Conservation (phyloP, 1,139 yeast genomes). For the Suhomyces terraborum region DNA sequence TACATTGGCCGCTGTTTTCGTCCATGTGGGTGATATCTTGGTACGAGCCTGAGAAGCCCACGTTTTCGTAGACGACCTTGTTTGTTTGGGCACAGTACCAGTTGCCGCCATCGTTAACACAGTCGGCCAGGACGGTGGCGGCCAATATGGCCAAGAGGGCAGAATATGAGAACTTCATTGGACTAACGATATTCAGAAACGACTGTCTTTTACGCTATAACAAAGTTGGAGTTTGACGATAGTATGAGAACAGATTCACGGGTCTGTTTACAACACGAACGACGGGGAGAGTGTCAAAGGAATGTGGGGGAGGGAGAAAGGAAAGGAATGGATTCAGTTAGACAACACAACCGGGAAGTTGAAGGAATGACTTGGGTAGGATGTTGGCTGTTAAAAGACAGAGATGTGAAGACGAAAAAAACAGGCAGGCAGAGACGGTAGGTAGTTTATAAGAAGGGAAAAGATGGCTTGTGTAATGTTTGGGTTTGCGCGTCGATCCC, state of each 20-base stretch:
- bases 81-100: slow-evolving; percentile 75
- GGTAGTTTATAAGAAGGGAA: slow-evolving; percentile 7
- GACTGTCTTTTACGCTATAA: neutral
- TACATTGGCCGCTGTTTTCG: slow-evolving; percentile 51
- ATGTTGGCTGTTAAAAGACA: slow-evolving; percentile 5
- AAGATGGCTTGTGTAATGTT: slow-evolving; percentile 9
- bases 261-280: slow-evolving; percentile 1
- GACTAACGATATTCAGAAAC: neutral
- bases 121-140: slow-evolving; percentile 38
- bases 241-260: too few relatives aligned
- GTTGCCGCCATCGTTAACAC: slow-evolving; percentile 63
- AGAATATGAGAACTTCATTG: slow-evolving; percentile 26
- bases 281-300: neutral
- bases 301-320: neutral
- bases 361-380: slow-evolving; percentile 17
- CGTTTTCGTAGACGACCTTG: slow-evolving; percentile 66
- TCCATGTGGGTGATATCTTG: slow-evolving; percentile 57
- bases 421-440: slow-evolving; percentile 1
- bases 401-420: slow-evolving; percentile 1
- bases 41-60: slow-evolving; percentile 70
- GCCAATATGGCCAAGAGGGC: slow-evolving; percentile 32
- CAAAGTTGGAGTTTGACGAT: too few relatives aligned
- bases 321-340: slow-evolving; percentile 7
- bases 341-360: slow-evolving; percentile 4
- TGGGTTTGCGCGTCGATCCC: slow-evolving; percentile 8